A percentile compares a stretch with the other conserved stretches of the same genome.
Conservation (phyloP, 73 alveolate genomes). For the Tetrahymena elliotti region DNA sequence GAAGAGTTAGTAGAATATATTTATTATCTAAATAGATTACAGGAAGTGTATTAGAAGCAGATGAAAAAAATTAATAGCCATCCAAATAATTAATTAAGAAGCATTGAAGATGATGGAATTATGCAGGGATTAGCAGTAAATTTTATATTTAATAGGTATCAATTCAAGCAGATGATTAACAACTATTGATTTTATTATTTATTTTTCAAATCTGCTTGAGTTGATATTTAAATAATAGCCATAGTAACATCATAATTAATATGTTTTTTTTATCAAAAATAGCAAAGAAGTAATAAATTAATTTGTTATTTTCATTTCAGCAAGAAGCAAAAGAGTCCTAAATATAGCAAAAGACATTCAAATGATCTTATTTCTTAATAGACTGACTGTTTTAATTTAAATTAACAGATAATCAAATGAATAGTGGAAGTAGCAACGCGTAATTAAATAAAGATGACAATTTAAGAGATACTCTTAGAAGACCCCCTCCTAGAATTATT, state of each 20-base stretch:
- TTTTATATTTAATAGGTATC: background rate
- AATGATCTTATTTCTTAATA: background rate
- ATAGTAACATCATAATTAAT: background rate
- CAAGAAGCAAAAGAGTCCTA: background rate
- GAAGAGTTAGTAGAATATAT: background rate
- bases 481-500: background rate
- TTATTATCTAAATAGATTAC: background rate
- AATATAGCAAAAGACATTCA: background rate
- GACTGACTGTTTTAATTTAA: background rate
- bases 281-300: background rate
- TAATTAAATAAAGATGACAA: background rate
- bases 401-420: background rate
- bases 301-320: background rate
- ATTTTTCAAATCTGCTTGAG: background rate
- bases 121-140: background rate
- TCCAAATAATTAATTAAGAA: background rate
- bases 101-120: background rate
- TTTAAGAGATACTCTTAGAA: background rate
- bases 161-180: background rate
- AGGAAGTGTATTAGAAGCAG: background rate
- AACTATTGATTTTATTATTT: background rate
- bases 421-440: background rate
- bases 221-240: background rate
- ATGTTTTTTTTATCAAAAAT: background rate
- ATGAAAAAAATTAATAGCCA: background rate